These are phyloP conservation scores for Ophiostoma sp. DNA, from an alignment of 2,329 filamentous ascomycete species.

Conservation along the genomic window DNA sequence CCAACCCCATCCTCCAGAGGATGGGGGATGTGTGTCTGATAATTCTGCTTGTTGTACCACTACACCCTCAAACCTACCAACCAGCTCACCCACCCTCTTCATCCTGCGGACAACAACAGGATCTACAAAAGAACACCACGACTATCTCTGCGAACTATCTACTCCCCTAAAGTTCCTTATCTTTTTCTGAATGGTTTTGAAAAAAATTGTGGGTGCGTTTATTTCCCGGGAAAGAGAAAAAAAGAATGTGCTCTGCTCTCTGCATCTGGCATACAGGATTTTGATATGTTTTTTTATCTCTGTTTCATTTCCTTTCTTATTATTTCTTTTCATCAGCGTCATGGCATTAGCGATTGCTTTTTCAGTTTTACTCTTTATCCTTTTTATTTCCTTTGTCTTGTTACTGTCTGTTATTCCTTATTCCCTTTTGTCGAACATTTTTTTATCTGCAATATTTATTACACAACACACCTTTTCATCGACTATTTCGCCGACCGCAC, in stretches of 20 bases:
- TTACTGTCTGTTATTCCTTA: not conserved
- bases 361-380: constrained; percentile 37
- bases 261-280: constrained; percentile 46
- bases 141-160: constrained; percentile 16
- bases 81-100: constrained; percentile 16
- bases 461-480: not conserved
- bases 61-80: not conserved
- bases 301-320: constrained; percentile 34
- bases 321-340: constrained; percentile 41
- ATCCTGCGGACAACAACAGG: constrained; percentile 21
- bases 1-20: constrained; percentile 21
- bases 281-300: constrained; percentile 38
- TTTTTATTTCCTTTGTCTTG: constrained; percentile 29
- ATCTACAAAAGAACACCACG: not conserved
- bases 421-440: constrained; percentile 14
- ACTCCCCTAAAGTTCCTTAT: constrained; percentile 22
- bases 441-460: not conserved
- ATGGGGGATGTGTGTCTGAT: constrained; percentile 26
- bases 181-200: constrained; percentile 20
- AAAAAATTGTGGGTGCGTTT: constrained; percentile 35
- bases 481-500: constrained; percentile 9
- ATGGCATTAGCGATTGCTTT: constrained; percentile 51
- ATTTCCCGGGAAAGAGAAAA: constrained; percentile 36
- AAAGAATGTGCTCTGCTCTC: constrained; percentile 48
- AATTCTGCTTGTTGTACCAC: constrained; percentile 30